Conservation (phyloP, 2,329 filamentous ascomycete genomes). For the Fusarium scirpi region DNA sequence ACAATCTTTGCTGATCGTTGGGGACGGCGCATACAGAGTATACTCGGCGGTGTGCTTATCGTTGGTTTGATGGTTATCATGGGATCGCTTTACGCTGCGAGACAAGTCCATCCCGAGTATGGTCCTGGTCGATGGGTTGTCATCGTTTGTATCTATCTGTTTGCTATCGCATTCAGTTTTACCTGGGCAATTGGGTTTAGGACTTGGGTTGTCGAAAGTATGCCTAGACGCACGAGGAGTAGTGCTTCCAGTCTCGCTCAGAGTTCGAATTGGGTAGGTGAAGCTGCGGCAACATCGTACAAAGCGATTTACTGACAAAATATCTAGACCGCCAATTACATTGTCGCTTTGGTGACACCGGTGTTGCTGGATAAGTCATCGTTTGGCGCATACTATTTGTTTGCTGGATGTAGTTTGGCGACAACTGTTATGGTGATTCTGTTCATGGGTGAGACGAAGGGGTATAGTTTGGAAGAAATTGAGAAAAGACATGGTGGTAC, state of each 20-base stretch:
- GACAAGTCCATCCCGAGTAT: constrained; percentile 51
- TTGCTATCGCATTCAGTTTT: constrained; percentile 58
- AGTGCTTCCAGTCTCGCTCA: constrained; percentile 66
- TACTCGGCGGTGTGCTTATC: constrained; percentile 65
- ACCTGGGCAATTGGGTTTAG: constrained; percentile 67
- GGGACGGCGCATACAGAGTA: constrained; percentile 65
- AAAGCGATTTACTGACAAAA: constrained; percentile 10
- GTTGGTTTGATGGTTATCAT: constrained; percentile 65
- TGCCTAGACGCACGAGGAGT: constrained; percentile 65
- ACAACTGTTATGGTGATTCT: constrained; percentile 53
- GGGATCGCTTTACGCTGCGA: constrained; percentile 62
- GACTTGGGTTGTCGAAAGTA: constrained; percentile 68
- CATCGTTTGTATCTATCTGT: constrained; percentile 63
- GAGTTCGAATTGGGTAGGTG: constrained; percentile 66
- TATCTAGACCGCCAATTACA: constrained; percentile 59
- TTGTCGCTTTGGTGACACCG: constrained; percentile 60
- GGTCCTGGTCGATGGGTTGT: constrained; percentile 62
- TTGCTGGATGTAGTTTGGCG: constrained; percentile 55
- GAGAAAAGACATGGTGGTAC: constrained; percentile 28
- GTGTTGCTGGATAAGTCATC: constrained; percentile 54
- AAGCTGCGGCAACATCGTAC: too few relatives aligned
- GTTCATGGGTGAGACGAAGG: constrained; percentile 59
- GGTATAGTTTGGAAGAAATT: constrained; percentile 57
- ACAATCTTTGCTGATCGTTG: constrained; percentile 67
- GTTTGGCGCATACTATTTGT: constrained; percentile 61